A percentile compares a stretch with the other conserved stretches of the same genome.
These are phyloP conservation scores for Persicaria maculosa DNA, from an alignment of 148 eudicot species.

Conservation along the genomic window DNA sequence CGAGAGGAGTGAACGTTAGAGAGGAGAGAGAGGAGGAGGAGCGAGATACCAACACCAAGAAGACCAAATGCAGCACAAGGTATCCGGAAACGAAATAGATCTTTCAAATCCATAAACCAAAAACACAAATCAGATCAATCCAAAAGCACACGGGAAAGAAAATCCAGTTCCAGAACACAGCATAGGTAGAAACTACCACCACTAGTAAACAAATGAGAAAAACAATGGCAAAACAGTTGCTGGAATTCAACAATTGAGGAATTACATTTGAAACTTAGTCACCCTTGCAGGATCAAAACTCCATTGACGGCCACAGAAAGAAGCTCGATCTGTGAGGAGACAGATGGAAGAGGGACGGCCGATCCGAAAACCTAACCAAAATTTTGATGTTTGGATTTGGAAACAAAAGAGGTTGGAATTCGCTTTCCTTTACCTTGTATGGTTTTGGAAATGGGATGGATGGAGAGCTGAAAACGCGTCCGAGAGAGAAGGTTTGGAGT, in stretches of 20 bases:
- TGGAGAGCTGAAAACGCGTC: background rate
- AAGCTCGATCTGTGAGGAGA: slow-evolving; percentile 10
- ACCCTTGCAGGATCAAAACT: slow-evolving; percentile 7
- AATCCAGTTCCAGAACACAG: background rate
- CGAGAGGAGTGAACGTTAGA: too few species aligned
- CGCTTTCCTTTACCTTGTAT: background rate
- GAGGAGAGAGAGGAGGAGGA: too few species aligned
- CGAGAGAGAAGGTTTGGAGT: slow-evolving; percentile 11
- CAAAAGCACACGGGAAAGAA: background rate
- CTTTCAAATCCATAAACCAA: slow-evolving; percentile 7
- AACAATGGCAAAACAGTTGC: background rate
- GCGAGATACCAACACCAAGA: too few species aligned
- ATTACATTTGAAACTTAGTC: slow-evolving; percentile 5
- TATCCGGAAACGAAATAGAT: background rate
- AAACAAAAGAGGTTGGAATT: background rate
- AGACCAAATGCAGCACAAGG: slow-evolving; percentile 8
- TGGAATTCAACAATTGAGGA: background rate
- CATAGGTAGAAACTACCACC: background rate
- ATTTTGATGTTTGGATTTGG: background rate
- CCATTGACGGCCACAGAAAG: background rate
- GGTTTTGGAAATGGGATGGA: background rate
- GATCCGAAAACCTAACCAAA: slow-evolving; percentile 9
- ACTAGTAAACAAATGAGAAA: background rate
- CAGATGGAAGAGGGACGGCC: slow-evolving; percentile 10
- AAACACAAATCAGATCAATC: slow-evolving; percentile 3